Evolutionary conservation across 2,329 filamentous ascomycete species (phyloP).

Genomic region (Penicillium sp.): DNA sequence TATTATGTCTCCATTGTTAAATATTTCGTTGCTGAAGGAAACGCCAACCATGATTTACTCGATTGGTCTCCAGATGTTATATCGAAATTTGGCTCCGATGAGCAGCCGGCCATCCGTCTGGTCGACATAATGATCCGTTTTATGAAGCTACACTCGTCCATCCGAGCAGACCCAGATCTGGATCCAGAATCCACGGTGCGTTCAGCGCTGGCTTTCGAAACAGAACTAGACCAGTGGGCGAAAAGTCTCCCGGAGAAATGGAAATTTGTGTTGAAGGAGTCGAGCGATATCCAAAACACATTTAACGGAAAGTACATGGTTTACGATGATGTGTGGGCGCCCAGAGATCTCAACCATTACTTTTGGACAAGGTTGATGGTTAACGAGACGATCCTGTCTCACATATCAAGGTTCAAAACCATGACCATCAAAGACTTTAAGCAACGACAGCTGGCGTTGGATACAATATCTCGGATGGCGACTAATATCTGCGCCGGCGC

Average conservation of each 20-base stretch:
- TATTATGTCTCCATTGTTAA: slow-evolving; percentile 18
- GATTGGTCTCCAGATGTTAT: slow-evolving; percentile 13
- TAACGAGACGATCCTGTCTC: slow-evolving; percentile 22
- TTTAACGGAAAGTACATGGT: slow-evolving; percentile 23
- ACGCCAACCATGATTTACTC: slow-evolving; percentile 10
- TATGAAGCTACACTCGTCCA: slow-evolving; percentile 12
- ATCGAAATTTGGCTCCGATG: background rate
- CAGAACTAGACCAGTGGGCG: slow-evolving; percentile 21
- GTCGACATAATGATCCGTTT: slow-evolving; percentile 23
- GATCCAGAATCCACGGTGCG: slow-evolving; percentile 2
- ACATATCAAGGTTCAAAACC: slow-evolving; percentile 4
- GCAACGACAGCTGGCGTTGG: slow-evolving; percentile 17
- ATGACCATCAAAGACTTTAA: slow-evolving; percentile 2
- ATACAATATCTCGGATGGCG: slow-evolving; percentile 18
- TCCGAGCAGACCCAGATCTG: slow-evolving; percentile 3
- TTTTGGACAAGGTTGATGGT: slow-evolving; percentile 21
- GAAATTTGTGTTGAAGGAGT: slow-evolving; percentile 12
- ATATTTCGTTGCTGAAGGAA: slow-evolving; percentile 16
- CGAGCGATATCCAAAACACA: slow-evolving; percentile 8
- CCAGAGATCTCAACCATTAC: slow-evolving; percentile 23
- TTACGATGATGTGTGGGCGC: slow-evolving; percentile 24
- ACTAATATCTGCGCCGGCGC: slow-evolving; percentile 21
- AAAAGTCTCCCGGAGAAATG: slow-evolving; percentile 15
- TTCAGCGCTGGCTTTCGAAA: slow-evolving; percentile 13
- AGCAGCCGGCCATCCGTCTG: slow-evolving; percentile 11